Conservation (phyloP, 441 rosid species). For the Pelargonium citronellum region DNA sequence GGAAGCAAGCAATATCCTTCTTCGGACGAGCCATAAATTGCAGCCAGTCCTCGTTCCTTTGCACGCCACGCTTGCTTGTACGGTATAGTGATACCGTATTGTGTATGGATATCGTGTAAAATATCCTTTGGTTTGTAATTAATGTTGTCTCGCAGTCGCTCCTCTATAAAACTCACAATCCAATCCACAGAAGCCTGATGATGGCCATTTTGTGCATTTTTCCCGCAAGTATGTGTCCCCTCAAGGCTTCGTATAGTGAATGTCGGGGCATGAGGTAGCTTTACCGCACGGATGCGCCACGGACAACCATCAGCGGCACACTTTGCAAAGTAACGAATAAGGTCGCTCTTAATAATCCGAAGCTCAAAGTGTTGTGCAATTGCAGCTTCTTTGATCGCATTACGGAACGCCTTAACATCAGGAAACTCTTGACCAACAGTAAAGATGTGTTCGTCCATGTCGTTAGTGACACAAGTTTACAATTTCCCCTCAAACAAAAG, state of each 20-base stretch:
- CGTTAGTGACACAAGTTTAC: conserved; percentile 19
- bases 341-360: conserved; percentile 47
- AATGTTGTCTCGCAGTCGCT: conserved; percentile 37
- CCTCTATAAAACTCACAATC: conserved; percentile 54
- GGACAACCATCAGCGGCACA: conserved; percentile 59
- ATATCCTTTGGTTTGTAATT: conserved; percentile 59
- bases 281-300: conserved; percentile 52
- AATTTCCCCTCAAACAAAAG: conserved; percentile 12
- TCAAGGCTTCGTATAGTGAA: conserved; percentile 51
- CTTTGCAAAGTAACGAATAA: conserved; percentile 49
- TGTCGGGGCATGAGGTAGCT: conserved; percentile 43
- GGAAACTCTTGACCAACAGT: conserved; percentile 53
- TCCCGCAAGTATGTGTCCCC: conserved; percentile 48
- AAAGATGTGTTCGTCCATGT: conserved; percentile 37
- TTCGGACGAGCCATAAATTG: conserved; percentile 58
- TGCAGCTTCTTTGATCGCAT: conserved; percentile 52
- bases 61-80: conserved; percentile 68
- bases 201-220: conserved; percentile 50
- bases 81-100: conserved; percentile 48
- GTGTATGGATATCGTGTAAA: conserved; percentile 44
- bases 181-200: conserved; percentile 66
- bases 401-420: conserved; percentile 53
- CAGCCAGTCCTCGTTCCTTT: conserved; percentile 56
- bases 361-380: conserved; percentile 60
- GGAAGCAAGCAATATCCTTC: conserved; percentile 55